A percentile compares a stretch with the other conserved stretches of the same genome.
Conservation (phyloP, 768 basidiomycete species). For the Rhodotorula graminis region DNA sequence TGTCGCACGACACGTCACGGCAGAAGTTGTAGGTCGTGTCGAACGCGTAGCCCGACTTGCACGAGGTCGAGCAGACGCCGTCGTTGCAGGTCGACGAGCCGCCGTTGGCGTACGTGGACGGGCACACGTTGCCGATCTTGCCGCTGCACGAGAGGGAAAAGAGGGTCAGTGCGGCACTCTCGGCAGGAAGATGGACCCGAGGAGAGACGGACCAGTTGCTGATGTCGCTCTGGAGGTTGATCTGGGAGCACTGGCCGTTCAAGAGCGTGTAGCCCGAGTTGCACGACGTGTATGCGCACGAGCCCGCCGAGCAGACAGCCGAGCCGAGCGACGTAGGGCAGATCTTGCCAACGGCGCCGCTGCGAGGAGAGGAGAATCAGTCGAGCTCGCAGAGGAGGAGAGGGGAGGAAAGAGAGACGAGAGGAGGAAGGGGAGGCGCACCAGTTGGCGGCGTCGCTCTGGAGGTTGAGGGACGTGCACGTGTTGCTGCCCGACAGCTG, state of each 20-base stretch:
- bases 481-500: constrained; percentile 16
- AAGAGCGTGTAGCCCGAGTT: constrained; percentile 10
- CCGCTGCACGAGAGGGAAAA: not conserved
- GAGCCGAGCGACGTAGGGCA: constrained; percentile 23
- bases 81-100: constrained; percentile 7
- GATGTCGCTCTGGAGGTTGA: constrained; percentile 13
- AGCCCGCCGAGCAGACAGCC: constrained; percentile 6
- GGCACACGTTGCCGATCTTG: constrained; percentile 10
- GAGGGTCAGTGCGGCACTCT: not conserved
- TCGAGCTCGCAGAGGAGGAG: too few species aligned
- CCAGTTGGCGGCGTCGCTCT: constrained; percentile 29
- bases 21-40: constrained; percentile 1
- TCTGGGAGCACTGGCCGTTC: constrained; percentile 1
- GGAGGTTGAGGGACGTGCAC: constrained; percentile 26
- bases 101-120: constrained; percentile 11
- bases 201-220: constrained; percentile 6
- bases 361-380: too few species aligned
- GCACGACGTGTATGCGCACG: constrained; percentile 22
- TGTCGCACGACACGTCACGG: constrained; percentile 3
- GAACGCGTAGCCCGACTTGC: constrained; percentile 7
- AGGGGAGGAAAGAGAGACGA: too few species aligned
- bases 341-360: constrained; percentile 23
- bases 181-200: not conserved
- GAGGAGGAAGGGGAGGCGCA: too few species aligned
- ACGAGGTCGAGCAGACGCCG: constrained; percentile 4